Evolutionary conservation across 345 rosid genomes (phyloP), one percentile per base, ranked within the genome.

Genomic region (Microcos paniculata): DNA sequence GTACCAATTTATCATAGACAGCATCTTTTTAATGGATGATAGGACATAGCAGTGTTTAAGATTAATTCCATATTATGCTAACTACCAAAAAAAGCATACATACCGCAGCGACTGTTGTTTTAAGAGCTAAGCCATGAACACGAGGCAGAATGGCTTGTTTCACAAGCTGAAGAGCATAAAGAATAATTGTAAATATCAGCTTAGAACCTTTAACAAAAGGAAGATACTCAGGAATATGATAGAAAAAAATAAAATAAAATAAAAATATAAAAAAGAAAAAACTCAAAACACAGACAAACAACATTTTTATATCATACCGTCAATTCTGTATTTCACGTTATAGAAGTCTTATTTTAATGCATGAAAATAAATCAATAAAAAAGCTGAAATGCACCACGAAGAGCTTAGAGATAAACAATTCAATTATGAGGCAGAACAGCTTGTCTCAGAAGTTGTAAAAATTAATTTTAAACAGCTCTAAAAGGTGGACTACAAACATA

Each of bases 91-190:
- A 5, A 53, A 40, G 45, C 18, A 45, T 52, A 80, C 95, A 57
- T 89, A 96, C 99, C 89, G 91, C 99, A 85, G 98, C 99, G 72
- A 96, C 88, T 35, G 99, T 96, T 21, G 99, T 96, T 86, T 89
- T 96, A 59, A 96, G 98, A 71, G 99, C 99, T 77, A 96, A 74
- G 59, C 95, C 94, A 84, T 96, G 99, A 75, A 93, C 94, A 43
- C 94, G 97, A 70, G 97, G 99, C 90, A 96, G 85, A 83, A 96
- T 88, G 86, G 88, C 87, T 84, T 92, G 87, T 84, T 90, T 96
- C 76, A 96, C 97, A 53, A 93, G 90, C 99, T 96, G 86, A 75
- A 82, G 67, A 62, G 31, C 67, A 79, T 57, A 35, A 73, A 70
- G 31, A 73, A 19, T 46, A 62, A 72, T 21, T 7, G 63, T 48